Conservation (phyloP, 805 yeast genomes). For the Phaffomyces opuntiae region DNA sequence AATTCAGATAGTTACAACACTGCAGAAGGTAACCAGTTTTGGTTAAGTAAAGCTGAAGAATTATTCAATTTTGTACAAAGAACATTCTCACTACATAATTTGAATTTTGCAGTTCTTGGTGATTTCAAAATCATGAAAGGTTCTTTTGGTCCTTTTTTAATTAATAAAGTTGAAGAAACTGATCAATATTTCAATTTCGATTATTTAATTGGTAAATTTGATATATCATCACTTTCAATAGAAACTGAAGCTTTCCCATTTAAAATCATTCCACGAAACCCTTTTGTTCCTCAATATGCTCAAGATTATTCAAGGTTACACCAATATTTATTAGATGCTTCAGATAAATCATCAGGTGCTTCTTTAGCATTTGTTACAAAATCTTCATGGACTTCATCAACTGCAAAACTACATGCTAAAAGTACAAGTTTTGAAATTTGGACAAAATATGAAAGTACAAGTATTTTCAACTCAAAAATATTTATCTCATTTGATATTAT, state of each 20-base stretch:
- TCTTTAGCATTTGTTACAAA: conserved; percentile 29
- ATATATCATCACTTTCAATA: conserved; percentile 3
- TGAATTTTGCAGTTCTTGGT: conserved; percentile 31
- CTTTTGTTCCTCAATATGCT: conserved; percentile 30
- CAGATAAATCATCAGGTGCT: conserved; percentile 23
- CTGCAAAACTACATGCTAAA: conserved; percentile 32
- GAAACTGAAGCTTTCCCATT: conserved; percentile 3
- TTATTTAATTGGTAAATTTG: conserved; percentile 23
- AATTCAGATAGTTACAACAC: conserved; percentile 19
- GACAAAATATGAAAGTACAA: conserved; percentile 34
- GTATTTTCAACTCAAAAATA: conserved; percentile 24
- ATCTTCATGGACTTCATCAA: conserved; percentile 16
- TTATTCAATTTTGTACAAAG: conserved; percentile 29
- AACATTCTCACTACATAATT: conserved; percentile 25
- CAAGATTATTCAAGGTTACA: conserved; percentile 23
- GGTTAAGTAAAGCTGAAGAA: conserved; percentile 33
- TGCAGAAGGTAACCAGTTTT: conserved; percentile 30
- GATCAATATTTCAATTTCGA: conserved; percentile 42
- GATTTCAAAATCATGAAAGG: conserved; percentile 5
- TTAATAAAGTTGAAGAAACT: neutral
- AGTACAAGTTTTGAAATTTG: conserved; percentile 41
- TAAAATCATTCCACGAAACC: conserved; percentile 20
- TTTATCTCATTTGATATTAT: conserved; percentile 42
- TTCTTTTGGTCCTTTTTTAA: neutral
- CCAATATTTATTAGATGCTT: conserved; percentile 19